Percentiles rank a stretch among this genome's conserved stretches.
Evolutionary conservation across 2,329 filamentous ascomycete genomes (phyloP).

Genomic region (Fusarium sp.): DNA sequence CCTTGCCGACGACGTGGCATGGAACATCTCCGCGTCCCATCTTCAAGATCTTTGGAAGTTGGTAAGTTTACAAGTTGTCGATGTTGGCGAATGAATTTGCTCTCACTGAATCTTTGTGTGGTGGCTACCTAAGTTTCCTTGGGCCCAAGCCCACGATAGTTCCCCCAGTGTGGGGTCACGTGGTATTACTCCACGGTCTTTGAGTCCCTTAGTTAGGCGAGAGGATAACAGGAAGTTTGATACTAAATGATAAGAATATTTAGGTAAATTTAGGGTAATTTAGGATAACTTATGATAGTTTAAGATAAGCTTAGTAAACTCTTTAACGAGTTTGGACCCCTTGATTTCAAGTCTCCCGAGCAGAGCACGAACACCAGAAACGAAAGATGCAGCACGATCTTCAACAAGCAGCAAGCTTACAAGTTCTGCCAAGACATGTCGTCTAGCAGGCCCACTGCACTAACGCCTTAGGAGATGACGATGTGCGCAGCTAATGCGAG

Average conservation of each 20-base stretch:
- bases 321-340: neutral
- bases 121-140: neutral
- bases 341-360: neutral
- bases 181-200: neutral
- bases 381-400: neutral
- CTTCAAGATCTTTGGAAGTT: neutral
- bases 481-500: neutral
- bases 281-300: neutral
- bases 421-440: neutral
- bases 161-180: neutral
- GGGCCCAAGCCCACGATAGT: neutral
- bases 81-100: neutral
- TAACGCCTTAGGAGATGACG: slow-evolving; percentile 5
- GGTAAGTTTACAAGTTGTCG: neutral
- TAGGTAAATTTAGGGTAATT: too few relatives aligned
- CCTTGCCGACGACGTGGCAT: neutral
- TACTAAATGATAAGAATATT: too few relatives aligned
- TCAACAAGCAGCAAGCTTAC: neutral
- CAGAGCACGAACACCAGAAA: accelerated
- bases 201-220: too few relatives aligned
- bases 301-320: neutral
- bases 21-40: neutral
- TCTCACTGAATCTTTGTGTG: too few relatives aligned
- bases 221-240: too few relatives aligned
- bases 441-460: neutral